Evolutionary conservation across 1,284 basidiomycete species (phyloP).

Genomic region (Papiliotrema nemorosa): DNA sequence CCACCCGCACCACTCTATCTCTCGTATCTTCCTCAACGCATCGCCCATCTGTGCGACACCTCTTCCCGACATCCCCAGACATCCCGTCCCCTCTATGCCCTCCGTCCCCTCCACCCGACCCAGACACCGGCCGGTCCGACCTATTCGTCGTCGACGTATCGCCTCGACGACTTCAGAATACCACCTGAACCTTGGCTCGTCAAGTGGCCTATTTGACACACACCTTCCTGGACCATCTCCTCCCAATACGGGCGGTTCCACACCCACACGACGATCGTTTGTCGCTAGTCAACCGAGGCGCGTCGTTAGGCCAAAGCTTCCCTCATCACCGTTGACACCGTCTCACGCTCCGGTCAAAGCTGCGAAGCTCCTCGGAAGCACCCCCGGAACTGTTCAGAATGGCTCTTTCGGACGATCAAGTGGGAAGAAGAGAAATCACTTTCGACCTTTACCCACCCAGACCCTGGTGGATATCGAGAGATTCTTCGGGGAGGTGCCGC

Average conservation of each 20-base stretch:
- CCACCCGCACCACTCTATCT: neutral
- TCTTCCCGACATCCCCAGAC: too few species aligned
- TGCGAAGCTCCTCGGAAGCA: slow-evolving; percentile 26
- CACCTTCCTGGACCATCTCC: too few species aligned
- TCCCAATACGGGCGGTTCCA: too few species aligned
- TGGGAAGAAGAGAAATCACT: slow-evolving; percentile 17
- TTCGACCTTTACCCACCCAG: slow-evolving; percentile 29
- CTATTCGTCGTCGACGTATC: too few species aligned
- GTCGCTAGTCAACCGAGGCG: too few species aligned
- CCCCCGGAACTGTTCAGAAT: neutral
- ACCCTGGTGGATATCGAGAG: slow-evolving; percentile 32
- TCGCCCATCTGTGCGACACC: neutral
- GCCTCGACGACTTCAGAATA: neutral
- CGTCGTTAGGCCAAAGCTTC: too few species aligned
- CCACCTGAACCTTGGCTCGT: neutral
- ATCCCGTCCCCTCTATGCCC: too few species aligned
- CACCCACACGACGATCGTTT: too few species aligned
- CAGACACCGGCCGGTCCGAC: too few species aligned
- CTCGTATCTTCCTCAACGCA: neutral
- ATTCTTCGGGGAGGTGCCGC: slow-evolving; percentile 36
- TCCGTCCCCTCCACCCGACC: too few species aligned
- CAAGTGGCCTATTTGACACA: too few species aligned
- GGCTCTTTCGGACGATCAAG: neutral
- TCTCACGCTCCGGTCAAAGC: slow-evolving; percentile 36
- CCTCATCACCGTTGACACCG: slow-evolving; percentile 26